Percentiles rank a stretch among this genome's conserved stretches.
Conservation (phyloP, 495 filamentous ascomycete species). For the Tetracladium setigerum region DNA sequence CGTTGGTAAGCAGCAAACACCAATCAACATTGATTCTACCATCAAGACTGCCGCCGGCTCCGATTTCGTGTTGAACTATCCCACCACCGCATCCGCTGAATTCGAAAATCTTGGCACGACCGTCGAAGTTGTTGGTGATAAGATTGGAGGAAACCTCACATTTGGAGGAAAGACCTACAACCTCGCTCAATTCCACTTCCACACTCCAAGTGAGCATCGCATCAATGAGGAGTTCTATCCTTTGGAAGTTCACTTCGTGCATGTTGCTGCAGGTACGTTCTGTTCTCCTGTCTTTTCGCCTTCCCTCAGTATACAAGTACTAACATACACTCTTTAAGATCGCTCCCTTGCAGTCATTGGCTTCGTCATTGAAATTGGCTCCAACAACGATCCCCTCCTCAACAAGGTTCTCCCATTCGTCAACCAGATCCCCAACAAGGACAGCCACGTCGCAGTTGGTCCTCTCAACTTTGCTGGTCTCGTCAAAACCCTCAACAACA, state of each 20-base stretch:
- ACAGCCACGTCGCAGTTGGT: slow-evolving; percentile 45
- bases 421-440: slow-evolving; percentile 43
- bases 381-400: slow-evolving; percentile 36
- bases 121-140: slow-evolving; percentile 39
- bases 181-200: slow-evolving; percentile 55
- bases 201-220: slow-evolving; percentile 59
- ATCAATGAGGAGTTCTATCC: slow-evolving; percentile 49
- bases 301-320: background rate
- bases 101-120: slow-evolving; percentile 56
- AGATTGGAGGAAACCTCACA: slow-evolving; percentile 22
- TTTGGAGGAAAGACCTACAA: background rate
- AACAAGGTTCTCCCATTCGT: slow-evolving; percentile 44
- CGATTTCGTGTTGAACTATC: slow-evolving; percentile 22
- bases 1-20: slow-evolving; percentile 51
- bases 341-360: slow-evolving; percentile 46
- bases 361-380: slow-evolving; percentile 50
- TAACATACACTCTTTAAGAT: background rate
- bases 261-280: slow-evolving; percentile 35
- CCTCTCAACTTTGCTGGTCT: slow-evolving; percentile 49
- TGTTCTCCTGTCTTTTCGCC: background rate
- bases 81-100: slow-evolving; percentile 27
- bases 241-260: slow-evolving; percentile 62
- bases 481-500: slow-evolving; percentile 18
- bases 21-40: slow-evolving; percentile 45
- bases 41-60: slow-evolving; percentile 33